Base-by-base conservation (phyloP, 2,329 filamentous ascomycete species). In the Berkeleyomyces basicola region DNA sequence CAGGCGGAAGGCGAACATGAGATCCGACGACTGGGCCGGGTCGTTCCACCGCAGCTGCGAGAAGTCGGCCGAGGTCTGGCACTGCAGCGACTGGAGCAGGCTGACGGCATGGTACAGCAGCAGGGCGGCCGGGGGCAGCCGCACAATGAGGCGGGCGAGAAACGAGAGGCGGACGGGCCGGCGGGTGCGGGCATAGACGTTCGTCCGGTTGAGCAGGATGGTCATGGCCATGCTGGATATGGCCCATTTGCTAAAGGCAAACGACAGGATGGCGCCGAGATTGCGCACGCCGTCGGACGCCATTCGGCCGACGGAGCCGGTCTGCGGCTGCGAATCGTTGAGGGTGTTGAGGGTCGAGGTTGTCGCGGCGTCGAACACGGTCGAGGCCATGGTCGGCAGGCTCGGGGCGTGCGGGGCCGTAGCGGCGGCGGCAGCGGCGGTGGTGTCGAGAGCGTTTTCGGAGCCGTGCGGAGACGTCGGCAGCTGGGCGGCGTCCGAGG, bases 161-260 rank as follows among this genome's bases (percentile, higher is more conserved):
- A 88, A 92, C 62, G 81, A 80, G 2, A 97, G 78, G 7, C 81
- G 80, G n/a, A 96, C 77, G 61, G 88, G 84, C 61, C 91, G 82
- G 66, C 93, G 81, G 11, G 90, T 92, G 0, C 91, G 92, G 49
- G 90, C 92, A 73, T 96, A 97, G 68, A 97, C 93, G 64, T 91
- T 86, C 5, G 93, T 95, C 63, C 93, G 84, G 71, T 97, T 97
- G 33, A 97, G 78, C 64, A 96, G 76, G 64, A 97, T 82, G 31
- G 90, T 90, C 78, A 92, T 88, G 44, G 85, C 82, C 68, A 97
- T 85, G 68, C 90, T 96, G 61, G 86, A 85, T 64, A 97, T 76
- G 0, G 92, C 91, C 93, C 93, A 97, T 72, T 87, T 87, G 73
- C 89, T 95, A 1, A 88, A 95, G 51, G 90, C 79, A 73, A 97